Evolutionary conservation across 805 yeast species (phyloP), one percentile per base, ranked within the genome.

Genomic region (Danielia reshetovae): DNA sequence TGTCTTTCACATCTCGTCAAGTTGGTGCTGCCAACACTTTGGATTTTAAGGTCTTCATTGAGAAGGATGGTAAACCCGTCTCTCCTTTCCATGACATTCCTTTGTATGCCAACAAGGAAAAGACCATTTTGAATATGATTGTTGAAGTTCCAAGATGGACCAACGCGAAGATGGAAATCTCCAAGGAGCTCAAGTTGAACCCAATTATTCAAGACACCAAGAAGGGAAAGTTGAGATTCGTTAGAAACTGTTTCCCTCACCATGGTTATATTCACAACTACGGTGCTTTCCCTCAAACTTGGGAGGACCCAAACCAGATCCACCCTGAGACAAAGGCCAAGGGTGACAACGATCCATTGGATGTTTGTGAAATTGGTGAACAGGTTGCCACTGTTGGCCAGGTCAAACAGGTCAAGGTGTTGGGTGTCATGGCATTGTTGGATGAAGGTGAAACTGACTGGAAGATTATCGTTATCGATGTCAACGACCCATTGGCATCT

Each of bases 371-470:
- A 53, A 68, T 68, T 43, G 73, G 73, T 54, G 72, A 66, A 57
- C 62, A 57, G 46, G 72, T 68, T 34, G 73, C 62, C 27, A 30
- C 57, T 17, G 62, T 70, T 22, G 81, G 81, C 35, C 69, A 70
- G 43, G 65, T 83, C 32, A 75, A 71, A 53, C 75, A 67, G 48
- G 51, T 47, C 28, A 45, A 84, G 60, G 72, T 84, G 5, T 66
- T 85, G 39, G 93, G 93, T 35, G 80, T 84, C 27, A 63, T 85
- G 64, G 93, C 88, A 4, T 65, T 85, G 50, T 77, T 85, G 40
- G 94, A 85, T 52, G 97, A 89, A 62, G 97, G 96, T 48, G 98
- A 93, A 67, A 74, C 95, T 39, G 98, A 90, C 67, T 90, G 97
- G 97, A 86, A 86, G 62, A 70, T 86, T 21, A 75, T 86, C 39